Percentiles rank a stretch among this genome's conserved stretches.
Conservation (phyloP, 2,329 filamentous ascomycete species). For the Cladosporium sp. region DNA sequence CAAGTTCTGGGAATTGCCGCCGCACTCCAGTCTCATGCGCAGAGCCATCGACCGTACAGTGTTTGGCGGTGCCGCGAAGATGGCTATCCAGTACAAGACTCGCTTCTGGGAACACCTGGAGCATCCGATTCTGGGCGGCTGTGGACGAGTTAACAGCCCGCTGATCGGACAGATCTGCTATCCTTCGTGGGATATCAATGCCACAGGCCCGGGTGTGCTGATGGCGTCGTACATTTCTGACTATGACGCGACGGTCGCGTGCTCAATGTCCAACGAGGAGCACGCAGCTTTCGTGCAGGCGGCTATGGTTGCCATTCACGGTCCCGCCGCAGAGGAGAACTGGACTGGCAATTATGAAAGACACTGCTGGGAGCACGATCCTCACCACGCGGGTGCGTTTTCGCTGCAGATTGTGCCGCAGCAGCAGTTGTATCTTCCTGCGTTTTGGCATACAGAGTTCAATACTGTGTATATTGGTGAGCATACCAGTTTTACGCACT, state of each 20-base stretch:
- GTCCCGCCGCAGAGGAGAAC: slow-evolving; percentile 57
- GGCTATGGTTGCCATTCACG: slow-evolving; percentile 66
- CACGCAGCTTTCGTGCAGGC: slow-evolving; percentile 64
- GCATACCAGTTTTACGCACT: slow-evolving; percentile 71
- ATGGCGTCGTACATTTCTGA: slow-evolving; percentile 24
- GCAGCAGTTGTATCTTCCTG: slow-evolving; percentile 68
- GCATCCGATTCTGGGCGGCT: slow-evolving; percentile 63
- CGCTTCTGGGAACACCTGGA: slow-evolving; percentile 59
- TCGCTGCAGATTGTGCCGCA: slow-evolving; percentile 56
- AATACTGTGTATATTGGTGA: slow-evolving; percentile 64
- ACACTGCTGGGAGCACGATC: slow-evolving; percentile 26
- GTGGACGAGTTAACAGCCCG: slow-evolving; percentile 60
- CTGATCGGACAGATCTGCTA: slow-evolving; percentile 65
- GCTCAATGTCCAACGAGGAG: slow-evolving; percentile 54
- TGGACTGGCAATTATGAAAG: slow-evolving; percentile 41
- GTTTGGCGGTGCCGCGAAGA: slow-evolving; percentile 53
- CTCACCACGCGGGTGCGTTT: slow-evolving; percentile 1
- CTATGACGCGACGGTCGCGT: slow-evolving; percentile 22
- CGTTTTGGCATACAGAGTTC: slow-evolving; percentile 68
- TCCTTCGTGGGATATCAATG: slow-evolving; percentile 65
- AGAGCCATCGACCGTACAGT: slow-evolving; percentile 30
- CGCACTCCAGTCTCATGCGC: slow-evolving; percentile 21
- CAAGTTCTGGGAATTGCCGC: slow-evolving; percentile 20
- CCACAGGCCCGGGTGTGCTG: slow-evolving; percentile 61
- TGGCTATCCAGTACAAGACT: slow-evolving; percentile 66